A percentile compares a stretch with the other conserved stretches of the same genome.
Conservation (phyloP, 768 basidiomycete genomes). For the Cubamyces sp. region DNA sequence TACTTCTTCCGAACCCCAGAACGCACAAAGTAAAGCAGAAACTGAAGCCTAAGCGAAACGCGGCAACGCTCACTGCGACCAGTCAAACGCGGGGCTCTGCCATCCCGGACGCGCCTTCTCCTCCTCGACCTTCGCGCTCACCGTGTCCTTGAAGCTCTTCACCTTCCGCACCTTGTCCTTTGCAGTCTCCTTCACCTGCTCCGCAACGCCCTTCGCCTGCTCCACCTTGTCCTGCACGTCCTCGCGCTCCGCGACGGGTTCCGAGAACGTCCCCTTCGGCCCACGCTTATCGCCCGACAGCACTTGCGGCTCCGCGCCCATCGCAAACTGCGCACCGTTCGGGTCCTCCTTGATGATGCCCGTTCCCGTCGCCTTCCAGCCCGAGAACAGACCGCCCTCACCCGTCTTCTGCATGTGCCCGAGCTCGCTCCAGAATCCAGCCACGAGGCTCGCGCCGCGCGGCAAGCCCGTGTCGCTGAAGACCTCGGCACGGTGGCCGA, state of each 20-base stretch:
- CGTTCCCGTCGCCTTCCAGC: slow-evolving; percentile 61
- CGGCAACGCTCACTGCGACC: background rate
- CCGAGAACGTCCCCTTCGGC: slow-evolving; percentile 59
- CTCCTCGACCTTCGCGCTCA: slow-evolving; percentile 37
- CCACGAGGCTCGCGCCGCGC: slow-evolving; percentile 51
- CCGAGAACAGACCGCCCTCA: slow-evolving; percentile 42
- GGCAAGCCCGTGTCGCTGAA: slow-evolving; percentile 67
- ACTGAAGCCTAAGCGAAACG: too few relatives aligned
- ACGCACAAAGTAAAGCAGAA: too few relatives aligned
- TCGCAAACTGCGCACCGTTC: slow-evolving; percentile 50
- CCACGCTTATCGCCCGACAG: slow-evolving; percentile 69
- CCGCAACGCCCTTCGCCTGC: slow-evolving; percentile 29
- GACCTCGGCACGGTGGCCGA: slow-evolving; percentile 58
- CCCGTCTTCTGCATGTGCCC: slow-evolving; percentile 53
- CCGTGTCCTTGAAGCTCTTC: slow-evolving; percentile 37
- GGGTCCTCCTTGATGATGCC: slow-evolving; percentile 61
- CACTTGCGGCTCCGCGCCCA: slow-evolving; percentile 79
- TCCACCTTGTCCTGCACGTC: slow-evolving; percentile 23
- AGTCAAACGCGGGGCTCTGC: slow-evolving; percentile 43
- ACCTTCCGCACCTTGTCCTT: slow-evolving; percentile 34
- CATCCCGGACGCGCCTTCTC: slow-evolving; percentile 41
- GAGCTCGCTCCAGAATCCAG: slow-evolving; percentile 71
- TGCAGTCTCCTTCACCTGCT: slow-evolving; percentile 33
- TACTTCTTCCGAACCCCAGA: too few relatives aligned
- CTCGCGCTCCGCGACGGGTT: slow-evolving; percentile 39